Conservation (phyloP, 1,139 yeast species). For the Debaryomycetaceae sp. region DNA sequence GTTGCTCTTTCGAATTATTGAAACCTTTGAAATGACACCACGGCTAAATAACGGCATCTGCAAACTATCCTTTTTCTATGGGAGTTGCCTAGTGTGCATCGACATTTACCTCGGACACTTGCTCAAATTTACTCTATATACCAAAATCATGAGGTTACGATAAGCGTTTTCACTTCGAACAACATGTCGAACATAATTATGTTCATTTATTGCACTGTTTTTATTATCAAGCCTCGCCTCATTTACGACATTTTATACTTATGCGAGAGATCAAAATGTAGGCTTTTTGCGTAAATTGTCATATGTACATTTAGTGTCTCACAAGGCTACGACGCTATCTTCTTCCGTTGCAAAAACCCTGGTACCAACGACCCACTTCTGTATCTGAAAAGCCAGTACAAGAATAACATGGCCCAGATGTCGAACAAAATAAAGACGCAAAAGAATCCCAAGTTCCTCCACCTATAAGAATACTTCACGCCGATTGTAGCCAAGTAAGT, state of each 20-base stretch:
- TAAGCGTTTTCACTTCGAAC: neutral
- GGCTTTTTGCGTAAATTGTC: no score
- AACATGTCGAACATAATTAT: neutral
- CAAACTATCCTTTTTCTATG: neutral
- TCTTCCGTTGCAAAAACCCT: constrained; percentile 8
- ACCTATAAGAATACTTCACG: constrained; percentile 42
- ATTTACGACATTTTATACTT: constrained; percentile 1
- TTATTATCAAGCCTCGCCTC: constrained; percentile 1
- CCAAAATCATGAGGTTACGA: neutral
- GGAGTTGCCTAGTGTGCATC: neutral
- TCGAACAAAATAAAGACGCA: constrained; percentile 57
- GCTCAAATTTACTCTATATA: neutral
- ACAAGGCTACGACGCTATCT: constrained; percentile 8
- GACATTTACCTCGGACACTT: neutral
- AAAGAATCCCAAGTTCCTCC: constrained; percentile 66
- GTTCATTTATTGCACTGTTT: neutral
- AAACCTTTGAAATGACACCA: constrained; percentile 46
- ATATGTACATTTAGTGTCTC: constrained; percentile 1
- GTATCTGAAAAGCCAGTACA: constrained; percentile 20
- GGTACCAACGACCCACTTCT: constrained; percentile 10
- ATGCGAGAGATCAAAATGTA: no score
- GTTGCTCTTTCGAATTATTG: constrained; percentile 79
- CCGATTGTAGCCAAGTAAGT: constrained; percentile 44
- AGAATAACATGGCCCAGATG: constrained; percentile 20
- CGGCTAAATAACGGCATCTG: neutral